Evolutionary conservation across 768 basidiomycete species (phyloP).

Genomic region (Russula compacta): DNA sequence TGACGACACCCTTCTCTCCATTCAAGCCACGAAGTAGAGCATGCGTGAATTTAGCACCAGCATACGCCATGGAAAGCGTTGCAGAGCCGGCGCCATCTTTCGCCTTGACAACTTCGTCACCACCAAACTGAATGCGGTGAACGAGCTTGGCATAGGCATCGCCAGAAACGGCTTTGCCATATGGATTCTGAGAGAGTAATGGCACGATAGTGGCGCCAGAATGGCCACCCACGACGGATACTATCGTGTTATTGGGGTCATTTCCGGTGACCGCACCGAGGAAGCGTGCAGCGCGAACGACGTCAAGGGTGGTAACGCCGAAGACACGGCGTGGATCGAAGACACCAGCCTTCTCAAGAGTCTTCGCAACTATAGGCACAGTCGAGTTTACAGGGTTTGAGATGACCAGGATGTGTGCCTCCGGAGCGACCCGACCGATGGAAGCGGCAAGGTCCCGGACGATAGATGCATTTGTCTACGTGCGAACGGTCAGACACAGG

Average conservation of each 20-base stretch:
- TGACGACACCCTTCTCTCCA: constrained; percentile 62
- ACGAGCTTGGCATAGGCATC: constrained; percentile 73
- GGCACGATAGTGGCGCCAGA: constrained; percentile 97
- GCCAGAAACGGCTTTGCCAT: constrained; percentile 65
- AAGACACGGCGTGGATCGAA: constrained; percentile 86
- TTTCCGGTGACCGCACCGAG: constrained; percentile 59
- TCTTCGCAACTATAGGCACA: constrained; percentile 92
- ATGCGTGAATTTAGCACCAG: constrained; percentile 64
- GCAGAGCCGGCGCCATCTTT: constrained; percentile 82
- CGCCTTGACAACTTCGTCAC: constrained; percentile 97
- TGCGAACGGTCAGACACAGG: background rate
- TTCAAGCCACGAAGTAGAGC: constrained; percentile 50
- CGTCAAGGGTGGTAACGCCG: constrained; percentile 97
- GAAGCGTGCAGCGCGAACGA: constrained; percentile 93
- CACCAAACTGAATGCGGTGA: constrained; percentile 93
- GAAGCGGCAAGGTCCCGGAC: constrained; percentile 92
- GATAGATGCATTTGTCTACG: constrained; percentile 92
- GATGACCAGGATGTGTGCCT: constrained; percentile 93
- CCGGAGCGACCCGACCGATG: constrained; percentile 75
- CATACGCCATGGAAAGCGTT: constrained; percentile 72
- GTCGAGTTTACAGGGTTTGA: constrained; percentile 99
- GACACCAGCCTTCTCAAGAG: constrained; percentile 84
- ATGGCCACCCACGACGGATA: constrained; percentile 94
- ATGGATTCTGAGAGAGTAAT: constrained; percentile 71
- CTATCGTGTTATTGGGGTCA: constrained; percentile 53